Base-by-base conservation (phyloP, 2,329 filamentous ascomycete species). In the Pseudogymnoascus verrucosus region DNA sequence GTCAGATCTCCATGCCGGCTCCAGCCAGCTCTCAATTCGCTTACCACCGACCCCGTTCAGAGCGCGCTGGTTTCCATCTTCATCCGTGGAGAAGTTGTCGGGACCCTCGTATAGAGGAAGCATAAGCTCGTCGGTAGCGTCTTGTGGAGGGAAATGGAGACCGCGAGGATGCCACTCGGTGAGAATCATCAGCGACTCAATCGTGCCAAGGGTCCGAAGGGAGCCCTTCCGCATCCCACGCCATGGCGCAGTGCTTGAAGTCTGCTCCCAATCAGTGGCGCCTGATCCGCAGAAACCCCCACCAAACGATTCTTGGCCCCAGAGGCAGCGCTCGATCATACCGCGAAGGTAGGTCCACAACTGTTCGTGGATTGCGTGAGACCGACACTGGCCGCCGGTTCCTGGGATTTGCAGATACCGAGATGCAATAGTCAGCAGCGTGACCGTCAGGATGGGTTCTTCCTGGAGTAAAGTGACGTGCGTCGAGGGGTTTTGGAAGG, bases 101-200 rank as follows among this genome's bases (percentile, higher is more conserved):
- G 76, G 70, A n/a, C 65, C 62, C 26, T 86, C 82, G 61, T 84
- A 84, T 7, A 36, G 3, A 4, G 88, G 84, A 16, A 88, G 79
- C 74, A 89, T 83, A 5, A 89, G 77, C 73, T 90, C 89, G 60
- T 89, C 85, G 1, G 85, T 87, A 1, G 85, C 83, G 67, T 95
- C 89, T 16, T 90, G 88, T 0, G 90, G 89, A 2, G 95, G 95
- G 71, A 98, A 99, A 74, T 98, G 93, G 65, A 99, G 81, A 14
- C 93, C 93, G 5, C 93, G 86, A 4, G 95, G 95, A 74, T 98
- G 93, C 93, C 95, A 99, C 72, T 99, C 95, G 1, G 93, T 98
- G 51, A 99, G 79, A 26, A 99, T 88, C 80, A 99, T 87, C 34
- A 99, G 78, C 36, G 92, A 96, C 77, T 99, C 95, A 26, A 99